phyloP scores from a whole-genome alignment of 2,329 filamentous ascomycete species.

The Aphanocladium album region DNA sequence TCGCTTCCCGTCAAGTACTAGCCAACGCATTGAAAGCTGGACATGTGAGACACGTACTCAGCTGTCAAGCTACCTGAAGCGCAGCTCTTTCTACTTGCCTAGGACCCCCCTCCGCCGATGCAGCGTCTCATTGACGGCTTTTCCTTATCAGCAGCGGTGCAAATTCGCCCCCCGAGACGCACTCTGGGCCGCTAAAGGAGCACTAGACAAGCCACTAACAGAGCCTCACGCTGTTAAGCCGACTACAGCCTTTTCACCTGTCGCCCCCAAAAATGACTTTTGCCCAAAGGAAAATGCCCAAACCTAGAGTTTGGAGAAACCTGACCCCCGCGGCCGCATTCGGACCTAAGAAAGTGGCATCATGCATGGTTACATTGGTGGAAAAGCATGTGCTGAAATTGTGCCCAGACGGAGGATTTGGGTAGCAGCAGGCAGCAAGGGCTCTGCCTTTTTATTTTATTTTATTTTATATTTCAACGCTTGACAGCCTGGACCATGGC shows the following conservation, averaged over 20 bases:
- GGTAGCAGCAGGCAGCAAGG: neutral
- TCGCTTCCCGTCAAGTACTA: too few relatives aligned
- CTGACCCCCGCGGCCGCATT: neutral
- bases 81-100: neutral
- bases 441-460: too few relatives aligned
- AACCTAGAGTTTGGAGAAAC: neutral
- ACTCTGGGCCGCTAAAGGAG: neutral
- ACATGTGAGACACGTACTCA: neutral
- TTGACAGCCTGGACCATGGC: too few relatives aligned
- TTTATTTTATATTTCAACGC: neutral
- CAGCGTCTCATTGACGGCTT: neutral
- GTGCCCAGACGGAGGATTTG: neutral
- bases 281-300: neutral
- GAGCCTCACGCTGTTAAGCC: conserved; percentile 7
- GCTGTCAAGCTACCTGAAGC: neutral
- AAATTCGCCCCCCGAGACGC: neutral
- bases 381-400: neutral
- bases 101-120: neutral
- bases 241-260: conserved; percentile 3
- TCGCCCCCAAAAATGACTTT: neutral
- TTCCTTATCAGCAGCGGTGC: neutral
- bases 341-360: neutral
- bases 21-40: too few relatives aligned
- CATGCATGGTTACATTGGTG: conserved; percentile 1
- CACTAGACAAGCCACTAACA: conserved; percentile 5